A percentile compares a stretch with the other conserved stretches of the same genome.
These are phyloP conservation scores for Debaryomyces udenii DNA, from an alignment of 1,139 yeast genomes.

Conservation along the genomic window DNA sequence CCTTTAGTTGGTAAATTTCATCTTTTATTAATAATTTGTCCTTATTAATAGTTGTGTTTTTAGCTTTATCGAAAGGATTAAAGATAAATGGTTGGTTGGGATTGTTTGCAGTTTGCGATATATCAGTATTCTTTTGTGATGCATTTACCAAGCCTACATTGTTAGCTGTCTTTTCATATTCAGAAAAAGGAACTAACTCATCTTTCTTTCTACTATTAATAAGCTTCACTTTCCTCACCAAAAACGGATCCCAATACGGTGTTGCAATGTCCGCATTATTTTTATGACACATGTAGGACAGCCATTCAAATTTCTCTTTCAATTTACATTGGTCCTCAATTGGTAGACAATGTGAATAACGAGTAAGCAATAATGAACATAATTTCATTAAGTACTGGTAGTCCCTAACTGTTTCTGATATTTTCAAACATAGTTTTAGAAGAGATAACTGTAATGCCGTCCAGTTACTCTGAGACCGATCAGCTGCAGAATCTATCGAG, in stretches of 20 bases:
- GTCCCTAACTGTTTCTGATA: slow-evolving; percentile 57
- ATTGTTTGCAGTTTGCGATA: background rate
- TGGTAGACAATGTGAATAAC: slow-evolving; percentile 53
- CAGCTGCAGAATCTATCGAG: slow-evolving; percentile 24
- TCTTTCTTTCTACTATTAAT: slow-evolving; percentile 25
- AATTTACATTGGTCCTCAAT: slow-evolving; percentile 39
- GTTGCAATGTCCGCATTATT: slow-evolving; percentile 21
- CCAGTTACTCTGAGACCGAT: slow-evolving; percentile 47
- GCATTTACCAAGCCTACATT: slow-evolving; percentile 15
- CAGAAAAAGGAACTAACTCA: slow-evolving; percentile 39
- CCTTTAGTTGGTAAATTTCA: slow-evolving; percentile 55
- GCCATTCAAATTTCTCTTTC: slow-evolving; percentile 30
- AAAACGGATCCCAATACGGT: slow-evolving; percentile 72
- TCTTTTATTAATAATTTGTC: slow-evolving; percentile 53
- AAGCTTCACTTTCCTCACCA: slow-evolving; percentile 56
- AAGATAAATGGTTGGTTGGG: slow-evolving; percentile 26
- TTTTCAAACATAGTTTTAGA: slow-evolving; percentile 54
- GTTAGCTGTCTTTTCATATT: slow-evolving; percentile 22
- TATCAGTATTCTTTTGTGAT: slow-evolving; percentile 10
- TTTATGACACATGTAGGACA: slow-evolving; percentile 22
- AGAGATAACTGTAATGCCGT: slow-evolving; percentile 58
- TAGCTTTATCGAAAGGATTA: slow-evolving; percentile 36
- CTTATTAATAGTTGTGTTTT: slow-evolving; percentile 19
- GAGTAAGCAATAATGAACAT: slow-evolving; percentile 55
- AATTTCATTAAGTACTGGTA: slow-evolving; percentile 47